Evolutionary conservation across 768 basidiomycete species (phyloP).

Genomic region (Tylopilus subfusipes): DNA sequence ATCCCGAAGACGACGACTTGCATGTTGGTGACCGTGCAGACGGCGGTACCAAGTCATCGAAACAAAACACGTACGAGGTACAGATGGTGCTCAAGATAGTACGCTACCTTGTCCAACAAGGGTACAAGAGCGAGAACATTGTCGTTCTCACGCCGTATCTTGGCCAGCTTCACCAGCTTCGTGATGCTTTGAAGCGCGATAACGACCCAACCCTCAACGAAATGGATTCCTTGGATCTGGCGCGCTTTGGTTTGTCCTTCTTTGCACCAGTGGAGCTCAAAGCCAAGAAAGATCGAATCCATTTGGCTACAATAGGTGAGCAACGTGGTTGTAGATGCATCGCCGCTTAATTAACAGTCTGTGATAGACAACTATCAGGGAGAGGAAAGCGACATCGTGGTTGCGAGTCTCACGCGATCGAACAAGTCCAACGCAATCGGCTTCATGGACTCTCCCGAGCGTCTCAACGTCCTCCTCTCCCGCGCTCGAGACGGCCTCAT

Average conservation of each 20-base stretch:
- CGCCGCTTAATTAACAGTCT: too few relatives aligned
- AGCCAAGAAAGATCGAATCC: constrained; percentile 35
- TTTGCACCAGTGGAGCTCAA: constrained; percentile 34
- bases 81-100: constrained; percentile 64
- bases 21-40: constrained; percentile 45
- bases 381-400: constrained; percentile 67
- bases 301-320: constrained; percentile 64
- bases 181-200: constrained; percentile 39
- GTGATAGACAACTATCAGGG: constrained; percentile 69
- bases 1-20: constrained; percentile 50
- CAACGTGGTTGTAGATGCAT: too few relatives aligned
- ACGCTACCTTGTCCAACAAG: constrained; percentile 63
- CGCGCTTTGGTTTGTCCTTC: constrained; percentile 51
- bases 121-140: constrained; percentile 57
- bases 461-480: constrained; percentile 67
- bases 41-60: constrained; percentile 46
- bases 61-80: constrained; percentile 58
- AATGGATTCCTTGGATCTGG: constrained; percentile 55
- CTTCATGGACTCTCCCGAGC: constrained; percentile 67
- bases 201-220: constrained; percentile 62
- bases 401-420: constrained; percentile 58
- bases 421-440: constrained; percentile 57
- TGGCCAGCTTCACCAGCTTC: constrained; percentile 55
- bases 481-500: constrained; percentile 63
- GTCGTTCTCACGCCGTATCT: constrained; percentile 70